Conservation (phyloP, 352 stramenopile species). For the Phytopythium mirpurense region DNA sequence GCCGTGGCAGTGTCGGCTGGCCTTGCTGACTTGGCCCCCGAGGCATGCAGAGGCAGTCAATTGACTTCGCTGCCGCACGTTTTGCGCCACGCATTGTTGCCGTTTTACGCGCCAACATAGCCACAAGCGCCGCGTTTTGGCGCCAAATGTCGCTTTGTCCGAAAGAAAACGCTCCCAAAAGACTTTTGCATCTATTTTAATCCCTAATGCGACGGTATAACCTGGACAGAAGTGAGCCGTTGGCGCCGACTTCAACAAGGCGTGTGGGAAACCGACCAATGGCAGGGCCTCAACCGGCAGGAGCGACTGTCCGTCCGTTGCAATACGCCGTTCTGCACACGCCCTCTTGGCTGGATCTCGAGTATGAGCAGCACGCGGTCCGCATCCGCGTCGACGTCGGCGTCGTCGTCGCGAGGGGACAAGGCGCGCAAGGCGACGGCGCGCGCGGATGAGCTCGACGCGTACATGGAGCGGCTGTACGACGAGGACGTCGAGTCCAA, state of each 20-base stretch:
- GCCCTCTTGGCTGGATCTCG: no score
- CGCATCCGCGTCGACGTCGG: not conserved
- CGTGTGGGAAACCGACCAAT: not conserved
- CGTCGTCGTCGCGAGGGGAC: constrained; percentile 10
- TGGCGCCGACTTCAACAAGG: not conserved
- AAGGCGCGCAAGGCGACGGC: constrained; percentile 53
- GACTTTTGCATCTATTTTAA: no score
- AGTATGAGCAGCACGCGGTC: constrained; percentile 2
- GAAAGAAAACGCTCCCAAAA: no score
- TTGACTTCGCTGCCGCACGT: no score
- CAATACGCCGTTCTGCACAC: no score
- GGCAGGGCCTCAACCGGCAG: no score
- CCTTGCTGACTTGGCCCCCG: no score
- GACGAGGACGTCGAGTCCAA: constrained; percentile 87
- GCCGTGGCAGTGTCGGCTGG: no score
- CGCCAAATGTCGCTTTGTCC: not conserved
- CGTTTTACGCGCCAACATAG: not conserved
- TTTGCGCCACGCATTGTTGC: not conserved
- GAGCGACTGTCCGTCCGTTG: no score
- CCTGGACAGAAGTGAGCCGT: not conserved
- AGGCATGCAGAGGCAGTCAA: not conserved
- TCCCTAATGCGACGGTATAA: not conserved
- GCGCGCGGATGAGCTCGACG: constrained; percentile 79
- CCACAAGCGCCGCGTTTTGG: not conserved
- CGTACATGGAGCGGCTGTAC: constrained; percentile 94